These are phyloP conservation scores for Naganishia sp. DNA, from an alignment of 1,284 basidiomycete species.

Conservation along the genomic window DNA sequence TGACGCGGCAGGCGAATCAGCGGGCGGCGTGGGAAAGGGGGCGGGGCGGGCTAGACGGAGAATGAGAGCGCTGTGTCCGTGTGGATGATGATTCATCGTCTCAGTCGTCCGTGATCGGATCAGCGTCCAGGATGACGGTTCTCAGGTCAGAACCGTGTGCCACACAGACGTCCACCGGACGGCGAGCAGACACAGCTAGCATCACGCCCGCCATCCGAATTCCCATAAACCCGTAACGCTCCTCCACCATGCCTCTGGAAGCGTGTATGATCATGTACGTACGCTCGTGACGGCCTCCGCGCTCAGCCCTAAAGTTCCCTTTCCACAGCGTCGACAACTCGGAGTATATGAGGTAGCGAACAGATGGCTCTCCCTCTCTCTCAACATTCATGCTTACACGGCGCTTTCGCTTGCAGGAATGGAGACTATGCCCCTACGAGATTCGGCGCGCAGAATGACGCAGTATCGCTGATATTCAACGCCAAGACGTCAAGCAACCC, in stretches of 20 bases:
- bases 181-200: not conserved
- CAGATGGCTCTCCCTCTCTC: not conserved
- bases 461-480: slow-evolving; percentile 85
- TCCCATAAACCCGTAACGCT: slow-evolving; percentile 9
- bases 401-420: slow-evolving; percentile 57
- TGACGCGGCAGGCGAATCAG: slow-evolving; percentile 33
- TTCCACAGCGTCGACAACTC: slow-evolving; percentile 77
- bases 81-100: slow-evolving; percentile 8
- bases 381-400: slow-evolving; percentile 27
- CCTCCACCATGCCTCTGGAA: slow-evolving; percentile 79
- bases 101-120: too few relatives aligned
- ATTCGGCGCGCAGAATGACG: slow-evolving; percentile 88
- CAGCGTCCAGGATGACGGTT: too few relatives aligned
- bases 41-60: slow-evolving; percentile 28
- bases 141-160: too few relatives aligned
- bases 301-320: not conserved
- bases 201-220: not conserved
- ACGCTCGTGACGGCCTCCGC: slow-evolving; percentile 5
- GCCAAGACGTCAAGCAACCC: slow-evolving; percentile 94
- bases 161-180: not conserved
- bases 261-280: slow-evolving; percentile 75
- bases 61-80: slow-evolving; percentile 6
- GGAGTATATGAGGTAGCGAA: slow-evolving; percentile 74
- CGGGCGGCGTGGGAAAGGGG: slow-evolving; percentile 26
- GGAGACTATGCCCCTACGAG: slow-evolving; percentile 88